Evolutionary conservation across 164 flowering plant genomes (phyloP), one percentile per base, ranked within the genome.

Genomic region (Euptelea pleiosperma): DNA sequence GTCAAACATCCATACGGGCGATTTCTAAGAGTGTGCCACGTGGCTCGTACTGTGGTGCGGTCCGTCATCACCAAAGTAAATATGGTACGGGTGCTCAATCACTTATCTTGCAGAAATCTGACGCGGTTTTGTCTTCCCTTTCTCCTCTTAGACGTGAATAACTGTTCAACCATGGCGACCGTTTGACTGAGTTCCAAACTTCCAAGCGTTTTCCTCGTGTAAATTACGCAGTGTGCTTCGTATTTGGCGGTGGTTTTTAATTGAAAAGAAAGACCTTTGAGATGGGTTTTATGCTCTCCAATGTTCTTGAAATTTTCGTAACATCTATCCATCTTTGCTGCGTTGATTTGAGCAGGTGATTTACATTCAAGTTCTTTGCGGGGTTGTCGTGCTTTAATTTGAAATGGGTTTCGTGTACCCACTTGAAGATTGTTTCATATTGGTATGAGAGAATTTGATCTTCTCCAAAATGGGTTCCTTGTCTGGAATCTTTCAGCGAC

Each of bases 401-500:
- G 19, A n/a, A 10, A 30, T 12, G 22, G 31, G n/a, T 42, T 46
- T 37, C 3, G 8, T 31, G 0, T 3, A 12, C 40, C n/a, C 6
- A 4, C 7, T 14, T 31, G 46, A 36, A 35, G 43, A 8, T 30
- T 4, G 30, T 4, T 36, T 60, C 30, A 28, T 39, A 47, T 68
- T 73, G 70, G 55, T 68, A 60, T 72, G 63, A 56, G 37, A 30
- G 44, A 29, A 44, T 19, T 48, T n/a, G 9, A 37, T 42, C 15
- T 44, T 61, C 1, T 68, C 14, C 25, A 60, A 16, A 12, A 86
- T 89, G 95, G 87, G 81, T 78, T 81, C 92, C 60, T 69, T 80
- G 55, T 67, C 87, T 8, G 93, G 96, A 70, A 57, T 72, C 69
- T 55, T 89, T 65, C 85, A 79, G 58, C 75, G 94, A 18, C 98